phyloP scores from a whole-genome alignment of 305 asterid species.

The Striga hermonthica region DNA sequence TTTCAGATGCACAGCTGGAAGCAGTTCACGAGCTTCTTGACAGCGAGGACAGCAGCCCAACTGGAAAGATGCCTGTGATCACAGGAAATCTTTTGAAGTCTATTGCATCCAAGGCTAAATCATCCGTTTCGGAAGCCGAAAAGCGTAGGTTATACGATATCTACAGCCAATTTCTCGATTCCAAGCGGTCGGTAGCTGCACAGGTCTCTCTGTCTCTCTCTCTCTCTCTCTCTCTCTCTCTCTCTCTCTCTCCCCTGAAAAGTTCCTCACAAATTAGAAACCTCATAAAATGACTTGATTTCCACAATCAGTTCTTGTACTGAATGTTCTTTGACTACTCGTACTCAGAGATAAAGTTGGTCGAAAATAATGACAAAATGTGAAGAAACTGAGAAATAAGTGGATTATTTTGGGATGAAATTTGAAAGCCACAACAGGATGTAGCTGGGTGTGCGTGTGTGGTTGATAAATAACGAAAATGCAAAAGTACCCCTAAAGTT shows the following conservation, averaged over 20 bases:
- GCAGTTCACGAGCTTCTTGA: slow-evolving; percentile 75
- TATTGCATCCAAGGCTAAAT: slow-evolving; percentile 66
- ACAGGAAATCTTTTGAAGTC: slow-evolving; percentile 54
- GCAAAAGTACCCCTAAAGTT: background rate
- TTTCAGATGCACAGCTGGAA: slow-evolving; percentile 87
- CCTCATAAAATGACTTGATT: no score
- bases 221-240: background rate
- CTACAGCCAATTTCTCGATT: slow-evolving; percentile 81
- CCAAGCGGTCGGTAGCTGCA: slow-evolving; percentile 63
- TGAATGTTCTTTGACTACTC: no score
- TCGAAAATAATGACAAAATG: no score
- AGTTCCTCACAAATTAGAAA: no score
- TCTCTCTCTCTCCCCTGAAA: background rate
- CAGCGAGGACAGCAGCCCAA: slow-evolving; percentile 37
- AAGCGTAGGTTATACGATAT: slow-evolving; percentile 67
- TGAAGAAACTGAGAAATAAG: no score
- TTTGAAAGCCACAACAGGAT: no score
- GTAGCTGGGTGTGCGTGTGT: no score
- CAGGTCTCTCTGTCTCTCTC: slow-evolving; percentile 55
- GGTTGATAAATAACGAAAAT: no score
- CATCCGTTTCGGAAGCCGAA: slow-evolving; percentile 85
- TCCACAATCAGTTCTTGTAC: no score
- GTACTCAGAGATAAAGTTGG: no score
- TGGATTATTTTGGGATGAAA: no score
- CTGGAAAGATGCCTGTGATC: slow-evolving; percentile 64